These are phyloP conservation scores for Floccularia luteovirens DNA, from an alignment of 768 basidiomycete species.

Conservation along the genomic window DNA sequence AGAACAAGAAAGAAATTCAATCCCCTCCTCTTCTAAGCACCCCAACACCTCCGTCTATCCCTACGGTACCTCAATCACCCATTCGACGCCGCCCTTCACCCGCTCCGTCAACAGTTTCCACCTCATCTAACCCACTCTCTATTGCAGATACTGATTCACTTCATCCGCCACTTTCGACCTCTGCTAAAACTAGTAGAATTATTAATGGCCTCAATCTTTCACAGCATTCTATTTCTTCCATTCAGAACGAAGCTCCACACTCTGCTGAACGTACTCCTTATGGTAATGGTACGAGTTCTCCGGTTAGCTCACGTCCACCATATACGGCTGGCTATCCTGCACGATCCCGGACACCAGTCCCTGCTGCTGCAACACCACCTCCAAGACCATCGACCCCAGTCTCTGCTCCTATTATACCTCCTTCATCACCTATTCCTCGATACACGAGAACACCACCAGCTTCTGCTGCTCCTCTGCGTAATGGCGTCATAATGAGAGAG, in stretches of 20 bases:
- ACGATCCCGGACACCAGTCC: slow-evolving; percentile 6
- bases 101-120: slow-evolving; percentile 8
- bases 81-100: slow-evolving; percentile 20
- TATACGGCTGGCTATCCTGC: slow-evolving; percentile 1
- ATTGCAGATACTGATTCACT: slow-evolving; percentile 8
- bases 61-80: slow-evolving; percentile 19
- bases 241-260: too few relatives aligned
- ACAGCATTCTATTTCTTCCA: too few relatives aligned
- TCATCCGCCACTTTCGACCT: slow-evolving; percentile 11
- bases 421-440: slow-evolving; percentile 24
- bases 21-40: slow-evolving; percentile 10
- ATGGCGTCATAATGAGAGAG: slow-evolving; percentile 8
- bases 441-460: slow-evolving; percentile 22
- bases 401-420: slow-evolving; percentile 16
- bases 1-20: slow-evolving; percentile 11
- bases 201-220: too few relatives aligned
- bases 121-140: slow-evolving; percentile 8
- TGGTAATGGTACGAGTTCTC: neutral
- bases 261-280: neutral
- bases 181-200: neutral
- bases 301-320: neutral
- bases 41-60: slow-evolving; percentile 18
- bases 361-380: slow-evolving; percentile 12
- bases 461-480: slow-evolving; percentile 15
- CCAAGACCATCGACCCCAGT: slow-evolving; percentile 11